A percentile compares a stretch with the other conserved stretches of the same genome.
Evolutionary conservation across 2,329 filamentous ascomycete species (phyloP).

Genomic region (Phoma sp.): DNA sequence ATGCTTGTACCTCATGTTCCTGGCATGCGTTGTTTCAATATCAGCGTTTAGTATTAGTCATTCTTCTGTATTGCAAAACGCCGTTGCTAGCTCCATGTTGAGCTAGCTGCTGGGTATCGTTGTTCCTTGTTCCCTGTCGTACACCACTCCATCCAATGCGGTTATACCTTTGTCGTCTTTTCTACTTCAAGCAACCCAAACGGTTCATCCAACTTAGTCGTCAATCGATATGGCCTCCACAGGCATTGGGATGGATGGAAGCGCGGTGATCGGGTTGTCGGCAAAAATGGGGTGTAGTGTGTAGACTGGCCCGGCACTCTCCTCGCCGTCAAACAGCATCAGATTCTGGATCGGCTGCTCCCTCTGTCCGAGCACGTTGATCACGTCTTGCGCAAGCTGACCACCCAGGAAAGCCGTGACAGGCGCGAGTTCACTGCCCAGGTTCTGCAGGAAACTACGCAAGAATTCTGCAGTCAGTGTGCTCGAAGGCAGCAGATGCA

Average conservation of each 20-base stretch:
- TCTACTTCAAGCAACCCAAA: neutral
- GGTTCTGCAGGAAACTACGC: conserved; percentile 83
- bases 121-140: neutral
- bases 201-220: neutral
- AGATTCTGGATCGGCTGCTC: conserved; percentile 98
- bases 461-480: conserved; percentile 67
- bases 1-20: neutral
- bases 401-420: conserved; percentile 90
- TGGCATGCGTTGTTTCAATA: neutral
- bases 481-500: conserved; percentile 58
- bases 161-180: neutral
- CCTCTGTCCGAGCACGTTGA: conserved; percentile 88
- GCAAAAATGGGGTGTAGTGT: conserved; percentile 71
- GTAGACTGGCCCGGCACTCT: conserved; percentile 79
- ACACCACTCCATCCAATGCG: neutral
- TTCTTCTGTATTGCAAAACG: conserved; percentile 9
- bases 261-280: conserved; percentile 23
- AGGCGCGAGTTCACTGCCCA: conserved; percentile 83
- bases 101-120: conserved; percentile 17
- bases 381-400: conserved; percentile 91
- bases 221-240: conserved; percentile 24
- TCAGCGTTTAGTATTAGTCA: neutral
- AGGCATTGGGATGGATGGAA: conserved; percentile 35
- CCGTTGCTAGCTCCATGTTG: conserved; percentile 1
- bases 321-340: conserved; percentile 86